Evolutionary conservation across 768 basidiomycete genomes (phyloP).

Genomic region (Gymnopilus dilepis): DNA sequence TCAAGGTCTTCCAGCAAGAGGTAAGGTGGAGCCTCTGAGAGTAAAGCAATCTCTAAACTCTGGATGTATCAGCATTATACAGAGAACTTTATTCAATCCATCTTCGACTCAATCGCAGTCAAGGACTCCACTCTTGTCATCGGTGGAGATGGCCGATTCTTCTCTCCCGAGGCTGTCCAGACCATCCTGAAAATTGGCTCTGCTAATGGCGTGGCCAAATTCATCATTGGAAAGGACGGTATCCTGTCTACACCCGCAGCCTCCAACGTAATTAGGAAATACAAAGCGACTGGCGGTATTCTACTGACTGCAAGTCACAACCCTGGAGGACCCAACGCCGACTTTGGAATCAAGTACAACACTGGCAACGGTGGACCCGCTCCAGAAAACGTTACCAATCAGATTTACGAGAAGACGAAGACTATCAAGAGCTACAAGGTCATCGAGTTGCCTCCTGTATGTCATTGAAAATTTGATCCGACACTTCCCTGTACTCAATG

Average conservation of each 20-base stretch:
- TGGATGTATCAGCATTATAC: constrained; percentile 83
- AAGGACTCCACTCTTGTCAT: constrained; percentile 87
- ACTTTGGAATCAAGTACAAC: constrained; percentile 99
- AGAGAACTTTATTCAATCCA: constrained; percentile 97
- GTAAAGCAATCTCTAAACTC: constrained; percentile 14
- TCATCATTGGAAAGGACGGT: constrained; percentile 89
- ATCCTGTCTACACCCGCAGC: constrained; percentile 98
- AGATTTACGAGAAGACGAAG: constrained; percentile 92
- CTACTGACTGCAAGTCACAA: constrained; percentile 97
- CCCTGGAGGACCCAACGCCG: constrained; percentile 96
- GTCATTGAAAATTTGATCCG: constrained; percentile 28
- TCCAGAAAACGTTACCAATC: constrained; percentile 94
- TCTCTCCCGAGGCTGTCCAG: constrained; percentile 84
- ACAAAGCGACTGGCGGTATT: constrained; percentile 97
- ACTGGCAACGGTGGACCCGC: constrained; percentile 97
- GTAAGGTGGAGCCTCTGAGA: constrained; percentile 46
- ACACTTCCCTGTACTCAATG: constrained; percentile 6
- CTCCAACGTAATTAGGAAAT: constrained; percentile 93
- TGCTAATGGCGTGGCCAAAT: constrained; percentile 89
- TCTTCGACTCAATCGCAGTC: constrained; percentile 86
- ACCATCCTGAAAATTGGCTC: constrained; percentile 93
- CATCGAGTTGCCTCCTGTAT: constrained; percentile 75
- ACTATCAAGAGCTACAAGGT: constrained; percentile 84
- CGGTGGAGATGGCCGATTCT: constrained; percentile 97
- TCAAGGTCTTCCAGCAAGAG: constrained; percentile 98